Conservation (phyloP, 2,329 filamentous ascomycete genomes). For the Fusarium robinianum region DNA sequence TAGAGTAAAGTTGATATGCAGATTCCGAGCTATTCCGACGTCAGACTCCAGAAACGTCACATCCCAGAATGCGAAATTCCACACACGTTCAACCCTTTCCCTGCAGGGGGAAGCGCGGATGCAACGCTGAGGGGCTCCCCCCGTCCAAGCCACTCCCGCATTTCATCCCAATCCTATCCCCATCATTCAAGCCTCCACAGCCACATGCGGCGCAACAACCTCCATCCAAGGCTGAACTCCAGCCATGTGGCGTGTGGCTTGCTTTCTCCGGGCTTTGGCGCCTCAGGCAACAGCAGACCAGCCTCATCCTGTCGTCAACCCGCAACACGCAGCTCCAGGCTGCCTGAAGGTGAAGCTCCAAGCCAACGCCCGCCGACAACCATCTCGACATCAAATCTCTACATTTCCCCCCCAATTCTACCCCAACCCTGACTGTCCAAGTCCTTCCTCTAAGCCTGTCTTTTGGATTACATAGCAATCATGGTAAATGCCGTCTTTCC, state of each 20-base stretch:
- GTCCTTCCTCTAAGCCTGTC: background rate
- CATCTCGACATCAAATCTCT: slow-evolving; percentile 25
- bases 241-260: slow-evolving; percentile 1
- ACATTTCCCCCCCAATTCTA: slow-evolving; percentile 18
- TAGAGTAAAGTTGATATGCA: too few relatives aligned
- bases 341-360: slow-evolving; percentile 48
- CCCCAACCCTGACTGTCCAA: slow-evolving; percentile 7
- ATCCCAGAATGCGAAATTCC: background rate
- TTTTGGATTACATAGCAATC: slow-evolving; percentile 31
- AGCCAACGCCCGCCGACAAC: slow-evolving; percentile 34
- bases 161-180: slow-evolving; percentile 7
- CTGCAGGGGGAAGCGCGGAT: slow-evolving; percentile 14
- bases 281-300: slow-evolving; percentile 41
- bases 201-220: slow-evolving; percentile 21
- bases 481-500: slow-evolving; percentile 36
- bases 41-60: slow-evolving; percentile 8
- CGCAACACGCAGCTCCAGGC: slow-evolving; percentile 50
- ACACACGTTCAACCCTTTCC: background rate
- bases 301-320: slow-evolving; percentile 34
- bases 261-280: slow-evolving; percentile 9
- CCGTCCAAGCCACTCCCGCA: slow-evolving; percentile 36
- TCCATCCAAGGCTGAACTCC: slow-evolving; percentile 12
- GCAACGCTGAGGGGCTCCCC: slow-evolving; percentile 13
- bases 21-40: too few relatives aligned
- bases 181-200: slow-evolving; percentile 13